phyloP scores from a whole-genome alignment of 257 asterid species.

The Misopates orontium region DNA sequence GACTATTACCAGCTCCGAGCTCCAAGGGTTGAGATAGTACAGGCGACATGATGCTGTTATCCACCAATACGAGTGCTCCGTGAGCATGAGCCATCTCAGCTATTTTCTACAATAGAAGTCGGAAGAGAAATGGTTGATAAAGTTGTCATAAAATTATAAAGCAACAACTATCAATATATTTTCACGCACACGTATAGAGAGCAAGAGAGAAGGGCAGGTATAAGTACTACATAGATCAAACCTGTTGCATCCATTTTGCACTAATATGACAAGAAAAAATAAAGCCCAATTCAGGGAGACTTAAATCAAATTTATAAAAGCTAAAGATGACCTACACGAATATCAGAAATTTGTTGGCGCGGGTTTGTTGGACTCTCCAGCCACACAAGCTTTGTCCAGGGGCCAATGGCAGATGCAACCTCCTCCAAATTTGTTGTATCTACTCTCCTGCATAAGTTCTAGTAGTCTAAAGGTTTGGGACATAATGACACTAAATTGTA shows the following conservation, averaged over 20 bases:
- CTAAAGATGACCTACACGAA: slow-evolving; percentile 51
- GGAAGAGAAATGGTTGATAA: slow-evolving; percentile 16
- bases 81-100: slow-evolving; percentile 82
- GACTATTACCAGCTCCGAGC: slow-evolving; percentile 83
- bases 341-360: slow-evolving; percentile 85
- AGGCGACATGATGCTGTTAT: slow-evolving; percentile 96
- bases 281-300: neutral
- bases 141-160: slow-evolving; percentile 1
- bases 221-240: neutral
- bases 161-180: neutral
- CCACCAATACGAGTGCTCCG: slow-evolving; percentile 87
- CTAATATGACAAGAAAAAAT: neutral
- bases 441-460: slow-evolving; percentile 60
- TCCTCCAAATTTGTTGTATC: slow-evolving; percentile 75
- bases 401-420: slow-evolving; percentile 69
- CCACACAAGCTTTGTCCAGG: slow-evolving; percentile 90
- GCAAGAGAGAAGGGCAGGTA: neutral
- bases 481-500: neutral
- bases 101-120: slow-evolving; percentile 55
- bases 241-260: neutral
- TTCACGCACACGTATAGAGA: neutral
- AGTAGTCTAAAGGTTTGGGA: slow-evolving; percentile 20
- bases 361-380: slow-evolving; percentile 98
- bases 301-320: neutral
- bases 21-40: slow-evolving; percentile 80